phyloP scores from a whole-genome alignment of 257 asterid species.

The Ocimum tenuiflorum region DNA sequence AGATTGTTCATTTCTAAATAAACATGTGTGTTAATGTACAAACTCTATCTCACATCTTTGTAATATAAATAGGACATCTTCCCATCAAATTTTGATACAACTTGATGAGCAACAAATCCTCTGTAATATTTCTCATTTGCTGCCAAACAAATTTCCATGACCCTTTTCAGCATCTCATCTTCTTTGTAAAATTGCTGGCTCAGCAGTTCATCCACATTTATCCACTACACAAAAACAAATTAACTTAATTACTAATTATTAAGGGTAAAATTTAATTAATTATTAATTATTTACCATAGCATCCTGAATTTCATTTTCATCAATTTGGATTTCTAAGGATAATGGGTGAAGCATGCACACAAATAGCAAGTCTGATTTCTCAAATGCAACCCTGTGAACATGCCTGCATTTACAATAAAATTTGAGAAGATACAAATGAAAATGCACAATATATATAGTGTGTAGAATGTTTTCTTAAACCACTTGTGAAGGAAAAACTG shows the following conservation, averaged over 20 bases:
- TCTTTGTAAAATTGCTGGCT: conserved; percentile 30
- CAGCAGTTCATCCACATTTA: conserved; percentile 25
- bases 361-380: conserved; percentile 39
- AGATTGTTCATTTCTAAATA: too few species aligned
- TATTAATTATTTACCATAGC: conserved; percentile 26
- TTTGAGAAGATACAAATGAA: background rate
- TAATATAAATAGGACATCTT: conserved; percentile 28
- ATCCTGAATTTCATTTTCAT: conserved; percentile 30
- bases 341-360: conserved; percentile 43
- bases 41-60: background rate
- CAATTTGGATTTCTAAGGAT: conserved; percentile 30
- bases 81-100: conserved; percentile 33
- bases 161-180: conserved; percentile 32
- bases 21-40: too few species aligned
- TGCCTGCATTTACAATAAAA: conserved; percentile 19
- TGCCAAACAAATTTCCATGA: conserved; percentile 28
- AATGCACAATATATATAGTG: too few species aligned
- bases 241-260: too few species aligned
- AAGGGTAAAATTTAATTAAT: too few species aligned
- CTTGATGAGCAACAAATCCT: conserved; percentile 22
- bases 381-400: conserved; percentile 37
- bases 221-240: too few species aligned
- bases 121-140: conserved; percentile 8
- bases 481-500: background rate
- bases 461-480: background rate